Base-by-base conservation (phyloP, 2,329 filamentous ascomycete species). In the Colletotrichum paranaense region DNA sequence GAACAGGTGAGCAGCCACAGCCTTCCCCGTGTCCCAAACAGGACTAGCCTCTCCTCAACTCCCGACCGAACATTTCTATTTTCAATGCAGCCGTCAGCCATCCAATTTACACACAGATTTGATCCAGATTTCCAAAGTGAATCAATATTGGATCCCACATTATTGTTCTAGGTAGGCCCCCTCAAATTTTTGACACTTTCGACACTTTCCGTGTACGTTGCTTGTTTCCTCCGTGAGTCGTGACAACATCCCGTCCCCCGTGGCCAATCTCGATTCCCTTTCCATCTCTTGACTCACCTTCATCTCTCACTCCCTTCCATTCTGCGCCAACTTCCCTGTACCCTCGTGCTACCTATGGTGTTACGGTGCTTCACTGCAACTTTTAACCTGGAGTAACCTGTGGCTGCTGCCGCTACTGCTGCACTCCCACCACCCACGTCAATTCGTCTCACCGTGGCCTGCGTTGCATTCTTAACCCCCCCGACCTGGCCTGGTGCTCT, bases 1-100 rank as follows among this genome's bases (percentile, higher is more conserved):
- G 62, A 32, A 24, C 52, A 56, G 49, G 35, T 59, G 53, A 70
- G 32, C 67, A 59, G 55, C 62, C 53, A 49, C 62, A 56, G 63
- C 63, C 65, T 16, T 52, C 32, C 42, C 42, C 28, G 62, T 16
- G 32, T 26, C 67, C 71, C 6, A 26, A 73, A 52, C 14, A 28
- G 35, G 19, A 62, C 49, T 71, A 71, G 67, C 38, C 53, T 30
- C 11, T 5, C 22, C 35, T 66, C 60, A 73, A 71, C 55, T 73
- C 70, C 66, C 70, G 69, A 55, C 55, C 14, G 52, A 28, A 32
- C 4, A 38, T 55, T 71, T 70, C 71, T 66, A 73, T 71, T 71
- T 70, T 49, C 46, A 52, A 62, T 57, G 24, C 49, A 69, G 49
- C 59, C 30, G 32, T 30, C 24, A 24, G 22, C 62, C 11, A 35